Evolutionary conservation across 257 asterid genomes (phyloP), one percentile per base, ranked within the genome.

Genomic region (Penstemon barbatus): DNA sequence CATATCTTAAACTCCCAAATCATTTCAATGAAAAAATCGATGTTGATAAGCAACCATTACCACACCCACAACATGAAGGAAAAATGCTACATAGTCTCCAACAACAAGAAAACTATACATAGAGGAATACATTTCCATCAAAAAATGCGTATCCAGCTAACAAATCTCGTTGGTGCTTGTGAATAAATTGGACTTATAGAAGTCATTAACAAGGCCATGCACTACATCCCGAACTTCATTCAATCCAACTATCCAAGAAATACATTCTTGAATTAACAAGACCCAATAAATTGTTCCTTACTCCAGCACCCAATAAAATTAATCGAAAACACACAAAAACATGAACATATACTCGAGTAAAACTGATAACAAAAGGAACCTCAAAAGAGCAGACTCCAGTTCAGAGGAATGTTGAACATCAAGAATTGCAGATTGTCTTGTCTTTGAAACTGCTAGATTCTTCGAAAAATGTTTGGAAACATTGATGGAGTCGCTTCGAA

Each of bases 381-480:
- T 92, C 57, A 71, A 46, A 53, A 90, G 98, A 83, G 95, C 95
- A 73, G 89, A 76, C 36, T 67, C 83, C 91, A 87, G 59, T 53
- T 89, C 85, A 65, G 96, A 58, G 18, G 96, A 82, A 37, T 83
- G 62, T 71, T 85, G 93, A 75, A 92, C 78, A 57, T 92, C 95
- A 57, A 44, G 71, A 81, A 89, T 72, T 43, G 91, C 91, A 12
- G 88, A 82, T 70, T 87, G 85, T 58, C 82, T 88, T 19, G 71
- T 41, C 64, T 55, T 75, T 10, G 81, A 66, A 64, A 74, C 73
- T 1, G 80, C 66, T 9, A 44, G 78, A 55, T 54, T 74, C 62
- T 76, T 75, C n/a, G 79, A 9, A 40, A 59, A 10, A 8, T 66
- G 54, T 62, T 19, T 59, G 53, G 79, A 66, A 62, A 55, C 79